Evolutionary conservation across 2,329 filamentous ascomycete species (phyloP).

Genomic region (Fusarium oligoseptatum): DNA sequence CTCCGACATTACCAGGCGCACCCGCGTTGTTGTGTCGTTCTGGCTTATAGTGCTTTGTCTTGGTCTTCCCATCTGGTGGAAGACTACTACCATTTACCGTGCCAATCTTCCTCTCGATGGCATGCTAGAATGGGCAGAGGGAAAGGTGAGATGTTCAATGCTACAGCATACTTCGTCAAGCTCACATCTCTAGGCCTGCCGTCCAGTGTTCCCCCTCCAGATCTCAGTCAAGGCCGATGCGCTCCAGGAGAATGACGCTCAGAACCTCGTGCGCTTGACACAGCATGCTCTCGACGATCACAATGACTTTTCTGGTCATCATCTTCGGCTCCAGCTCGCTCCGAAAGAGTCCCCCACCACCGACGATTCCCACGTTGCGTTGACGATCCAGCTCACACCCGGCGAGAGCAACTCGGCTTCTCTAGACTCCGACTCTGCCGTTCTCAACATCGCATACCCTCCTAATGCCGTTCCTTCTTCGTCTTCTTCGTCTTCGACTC

Average conservation of each 20-base stretch:
- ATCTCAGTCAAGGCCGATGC: constrained; percentile 81
- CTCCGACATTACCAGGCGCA: constrained; percentile 76
- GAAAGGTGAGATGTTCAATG: constrained; percentile 71
- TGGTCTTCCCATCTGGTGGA: constrained; percentile 95
- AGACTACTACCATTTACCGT: constrained; percentile 92
- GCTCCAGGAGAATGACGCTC: constrained; percentile 75
- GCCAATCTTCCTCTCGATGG: constrained; percentile 84
- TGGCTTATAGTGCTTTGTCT: constrained; percentile 88
- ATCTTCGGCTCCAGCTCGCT: constrained; percentile 69
- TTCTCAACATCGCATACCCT: constrained; percentile 83
- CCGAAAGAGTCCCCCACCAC: constrained; percentile 47
- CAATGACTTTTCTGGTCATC: constrained; percentile 88
- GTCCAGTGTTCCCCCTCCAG: constrained; percentile 87
- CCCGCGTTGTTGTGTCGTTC: constrained; percentile 85
- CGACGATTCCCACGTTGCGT: constrained; percentile 67
- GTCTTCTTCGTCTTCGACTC: constrained; percentile 76
- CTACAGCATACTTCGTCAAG: neutral
- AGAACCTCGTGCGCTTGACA: constrained; percentile 81
- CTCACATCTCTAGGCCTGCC: constrained; percentile 76
- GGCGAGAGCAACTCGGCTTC: constrained; percentile 71
- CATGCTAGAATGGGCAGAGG: constrained; percentile 94
- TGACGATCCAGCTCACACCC: constrained; percentile 78
- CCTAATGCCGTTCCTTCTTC: constrained; percentile 75
- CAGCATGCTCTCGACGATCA: constrained; percentile 89
- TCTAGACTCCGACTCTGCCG: constrained; percentile 76